Evolutionary conservation across 164 flowering plant genomes (phyloP).

Genomic region (Stephania cephalantha): DNA sequence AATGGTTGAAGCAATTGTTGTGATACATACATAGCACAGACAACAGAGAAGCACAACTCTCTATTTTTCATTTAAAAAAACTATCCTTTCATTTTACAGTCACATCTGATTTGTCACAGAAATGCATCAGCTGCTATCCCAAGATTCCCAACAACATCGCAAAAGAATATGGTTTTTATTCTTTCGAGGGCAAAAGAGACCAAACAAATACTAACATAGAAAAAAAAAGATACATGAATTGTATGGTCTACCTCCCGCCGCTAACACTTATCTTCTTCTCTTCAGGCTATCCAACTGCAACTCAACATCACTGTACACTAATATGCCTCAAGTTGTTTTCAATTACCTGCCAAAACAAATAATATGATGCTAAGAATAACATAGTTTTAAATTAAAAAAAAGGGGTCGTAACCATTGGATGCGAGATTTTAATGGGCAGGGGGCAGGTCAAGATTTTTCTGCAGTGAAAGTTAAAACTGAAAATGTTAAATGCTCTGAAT

Average conservation of each 20-base stretch:
- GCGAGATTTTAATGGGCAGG: background rate
- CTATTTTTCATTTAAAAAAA: background rate
- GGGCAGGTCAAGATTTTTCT: too few relatives aligned
- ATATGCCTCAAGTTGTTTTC: background rate
- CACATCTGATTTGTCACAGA: background rate
- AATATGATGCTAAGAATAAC: background rate
- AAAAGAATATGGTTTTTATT: background rate
- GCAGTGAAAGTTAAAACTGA: too few relatives aligned
- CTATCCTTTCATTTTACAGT: background rate
- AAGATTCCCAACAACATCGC: too few relatives aligned
- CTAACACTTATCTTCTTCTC: background rate
- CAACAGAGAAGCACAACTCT: background rate
- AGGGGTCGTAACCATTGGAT: background rate
- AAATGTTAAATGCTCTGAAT: too few relatives aligned
- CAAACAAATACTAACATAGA: background rate
- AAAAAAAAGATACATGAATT: background rate
- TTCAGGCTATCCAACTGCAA: background rate
- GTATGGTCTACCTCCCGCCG: background rate
- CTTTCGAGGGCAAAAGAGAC: background rate
- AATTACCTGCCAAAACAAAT: conserved; percentile 1
- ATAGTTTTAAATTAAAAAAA: too few relatives aligned
- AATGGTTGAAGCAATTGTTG: background rate
- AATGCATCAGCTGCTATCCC: background rate
- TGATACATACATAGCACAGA: background rate
- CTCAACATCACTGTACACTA: background rate